Percentiles rank a stretch among this genome's conserved stretches.
Evolutionary conservation across 352 stramenopile species (phyloP).

Genomic region (Phytopythium cucurbitacearum): DNA sequence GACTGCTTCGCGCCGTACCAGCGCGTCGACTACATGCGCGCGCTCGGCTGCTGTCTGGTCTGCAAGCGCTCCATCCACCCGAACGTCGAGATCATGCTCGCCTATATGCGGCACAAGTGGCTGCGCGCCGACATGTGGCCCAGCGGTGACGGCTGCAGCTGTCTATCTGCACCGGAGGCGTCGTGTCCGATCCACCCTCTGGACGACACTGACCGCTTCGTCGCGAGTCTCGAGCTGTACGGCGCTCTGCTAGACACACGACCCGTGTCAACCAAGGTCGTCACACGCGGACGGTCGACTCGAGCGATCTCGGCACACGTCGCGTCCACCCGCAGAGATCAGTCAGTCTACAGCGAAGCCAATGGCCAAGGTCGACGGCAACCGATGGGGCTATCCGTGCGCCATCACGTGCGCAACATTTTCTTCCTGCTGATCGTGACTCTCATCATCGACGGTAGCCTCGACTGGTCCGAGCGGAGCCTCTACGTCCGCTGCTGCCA

Average conservation of each 20-base stretch:
- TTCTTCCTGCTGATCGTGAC: constrained; percentile 39
- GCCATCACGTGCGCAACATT: constrained; percentile 33
- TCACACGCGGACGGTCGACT: neutral
- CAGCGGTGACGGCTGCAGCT: constrained; percentile 14
- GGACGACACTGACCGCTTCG: constrained; percentile 28
- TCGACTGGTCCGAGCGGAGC: constrained; percentile 38
- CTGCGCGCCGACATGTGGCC: constrained; percentile 32
- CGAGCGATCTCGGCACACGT: neutral
- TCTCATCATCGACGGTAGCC: constrained; percentile 37
- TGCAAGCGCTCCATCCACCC: constrained; percentile 47
- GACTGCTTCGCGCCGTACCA: constrained; percentile 25
- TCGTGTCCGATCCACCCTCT: constrained; percentile 24
- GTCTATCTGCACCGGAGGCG: constrained; percentile 9
- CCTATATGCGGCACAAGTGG: constrained; percentile 37
- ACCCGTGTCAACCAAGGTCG: neutral
- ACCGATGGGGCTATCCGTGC: constrained; percentile 2
- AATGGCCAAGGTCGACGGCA: neutral
- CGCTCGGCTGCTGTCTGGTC: constrained; percentile 35
- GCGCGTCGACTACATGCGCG: constrained; percentile 47
- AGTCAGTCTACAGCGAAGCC: neutral
- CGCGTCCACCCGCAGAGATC: neutral
- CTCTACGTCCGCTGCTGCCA: constrained; percentile 41
- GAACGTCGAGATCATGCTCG: constrained; percentile 57
- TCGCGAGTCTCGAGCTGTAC: constrained; percentile 19
- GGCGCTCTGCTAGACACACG: neutral